Evolutionary conservation across 129 eudicot species (phyloP).

Genomic region (Cynara cardunculus): DNA sequence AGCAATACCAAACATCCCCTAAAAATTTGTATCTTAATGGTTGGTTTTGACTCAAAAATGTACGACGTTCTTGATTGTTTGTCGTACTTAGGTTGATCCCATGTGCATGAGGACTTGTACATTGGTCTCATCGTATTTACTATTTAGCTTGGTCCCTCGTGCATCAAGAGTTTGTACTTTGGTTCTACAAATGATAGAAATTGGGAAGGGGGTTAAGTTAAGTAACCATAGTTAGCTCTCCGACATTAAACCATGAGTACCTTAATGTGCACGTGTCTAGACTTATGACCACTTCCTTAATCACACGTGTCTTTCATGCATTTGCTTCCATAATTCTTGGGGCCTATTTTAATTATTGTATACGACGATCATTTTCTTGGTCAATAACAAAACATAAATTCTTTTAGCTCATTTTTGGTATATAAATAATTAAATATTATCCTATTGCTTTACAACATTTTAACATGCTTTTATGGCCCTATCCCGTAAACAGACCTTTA

Average conservation of each 20-base stretch:
- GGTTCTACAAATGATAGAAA: not conserved
- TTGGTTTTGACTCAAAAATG: not conserved
- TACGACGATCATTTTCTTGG: not conserved
- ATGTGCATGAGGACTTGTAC: not conserved
- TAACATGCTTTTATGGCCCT: too few species aligned
- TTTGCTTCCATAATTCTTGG: not conserved
- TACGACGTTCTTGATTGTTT: not conserved
- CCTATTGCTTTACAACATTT: too few species aligned
- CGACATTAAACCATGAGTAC: slow-evolving; percentile 2
- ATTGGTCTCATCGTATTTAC: not conserved
- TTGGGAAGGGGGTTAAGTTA: not conserved
- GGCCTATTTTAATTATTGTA: slow-evolving; percentile 7
- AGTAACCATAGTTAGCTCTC: not conserved
- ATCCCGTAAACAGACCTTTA: too few species aligned
- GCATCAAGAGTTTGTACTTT: not conserved
- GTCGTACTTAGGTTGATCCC: not conserved
- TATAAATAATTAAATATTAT: too few species aligned
- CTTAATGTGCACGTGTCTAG: slow-evolving; percentile 26
- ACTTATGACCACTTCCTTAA: slow-evolving; percentile 13
- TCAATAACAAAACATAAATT: not conserved
- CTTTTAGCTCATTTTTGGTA: not conserved
- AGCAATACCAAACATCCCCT: too few species aligned
- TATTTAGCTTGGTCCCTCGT: not conserved
- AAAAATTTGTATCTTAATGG: too few species aligned
- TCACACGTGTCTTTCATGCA: slow-evolving; percentile 11